Percentiles rank a stretch among this genome's conserved stretches.
Conservation (phyloP, 768 basidiomycete genomes). For the Thelephora ganbajun region DNA sequence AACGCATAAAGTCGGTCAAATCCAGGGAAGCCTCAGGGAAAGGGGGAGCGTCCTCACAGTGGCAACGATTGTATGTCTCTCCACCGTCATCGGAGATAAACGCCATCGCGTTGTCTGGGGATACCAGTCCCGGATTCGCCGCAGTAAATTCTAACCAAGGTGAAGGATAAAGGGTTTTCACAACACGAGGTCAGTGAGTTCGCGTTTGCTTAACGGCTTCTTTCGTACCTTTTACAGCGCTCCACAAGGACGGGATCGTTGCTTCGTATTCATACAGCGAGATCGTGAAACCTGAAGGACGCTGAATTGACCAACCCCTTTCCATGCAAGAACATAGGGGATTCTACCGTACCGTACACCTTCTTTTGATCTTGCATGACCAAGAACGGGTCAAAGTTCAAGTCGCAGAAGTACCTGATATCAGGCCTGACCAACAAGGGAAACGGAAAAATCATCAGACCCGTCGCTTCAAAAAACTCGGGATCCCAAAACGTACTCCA, state of each 20-base stretch:
- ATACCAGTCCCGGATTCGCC: constrained; percentile 30
- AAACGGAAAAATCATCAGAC: background rate
- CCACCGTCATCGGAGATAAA: constrained; percentile 45
- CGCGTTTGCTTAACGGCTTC: background rate
- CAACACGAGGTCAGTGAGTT: background rate
- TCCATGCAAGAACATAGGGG: background rate
- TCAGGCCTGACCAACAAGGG: constrained; percentile 23
- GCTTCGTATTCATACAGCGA: constrained; percentile 61
- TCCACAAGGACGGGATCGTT: constrained; percentile 68
- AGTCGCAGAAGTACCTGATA: constrained; percentile 45
- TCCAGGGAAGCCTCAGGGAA: background rate
- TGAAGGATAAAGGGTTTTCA: background rate
- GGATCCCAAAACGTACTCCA: constrained; percentile 26
- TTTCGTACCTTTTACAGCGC: constrained; percentile 44
- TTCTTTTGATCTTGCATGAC: constrained; percentile 42
- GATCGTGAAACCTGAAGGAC: constrained; percentile 49
- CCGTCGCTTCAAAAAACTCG: background rate
- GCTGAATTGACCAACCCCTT: background rate
- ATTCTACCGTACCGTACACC: constrained; percentile 29
- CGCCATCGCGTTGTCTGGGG: constrained; percentile 36
- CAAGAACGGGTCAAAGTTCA: constrained; percentile 42
- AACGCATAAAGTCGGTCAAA: background rate
- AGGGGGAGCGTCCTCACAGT: constrained; percentile 23
- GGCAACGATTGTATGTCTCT: constrained; percentile 42
- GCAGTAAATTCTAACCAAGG: constrained; percentile 31